These are phyloP conservation scores for Fusarium verticillioides DNA, from an alignment of 2,329 filamentous ascomycete species.

Conservation along the genomic window DNA sequence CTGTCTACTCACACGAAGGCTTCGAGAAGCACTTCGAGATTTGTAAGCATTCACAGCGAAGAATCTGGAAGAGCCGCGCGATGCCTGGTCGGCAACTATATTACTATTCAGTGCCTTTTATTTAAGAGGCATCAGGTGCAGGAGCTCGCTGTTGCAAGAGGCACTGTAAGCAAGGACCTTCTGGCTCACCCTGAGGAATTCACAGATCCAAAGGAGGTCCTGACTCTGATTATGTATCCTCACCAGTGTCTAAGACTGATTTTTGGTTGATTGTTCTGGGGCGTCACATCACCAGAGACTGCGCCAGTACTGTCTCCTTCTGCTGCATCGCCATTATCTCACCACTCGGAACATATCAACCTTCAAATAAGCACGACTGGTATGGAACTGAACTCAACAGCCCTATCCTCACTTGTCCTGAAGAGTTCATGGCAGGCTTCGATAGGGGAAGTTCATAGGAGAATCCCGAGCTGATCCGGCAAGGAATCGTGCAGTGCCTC, in stretches of 20 bases:
- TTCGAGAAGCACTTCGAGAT: too few relatives aligned
- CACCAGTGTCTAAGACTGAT: constrained; percentile 5
- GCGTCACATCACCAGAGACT: constrained; percentile 33
- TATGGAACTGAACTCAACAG: constrained; percentile 43
- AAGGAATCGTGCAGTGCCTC: not conserved
- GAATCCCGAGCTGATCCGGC: not conserved
- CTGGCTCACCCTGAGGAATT: too few relatives aligned
- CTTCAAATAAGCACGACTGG: constrained; percentile 39
- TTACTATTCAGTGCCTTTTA: not conserved
- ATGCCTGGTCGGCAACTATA: not conserved
- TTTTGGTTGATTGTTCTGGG: constrained; percentile 40
- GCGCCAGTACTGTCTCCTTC: not conserved
- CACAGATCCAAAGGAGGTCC: too few relatives aligned
- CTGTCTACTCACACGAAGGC: too few relatives aligned
- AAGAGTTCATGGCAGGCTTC: constrained; percentile 15
- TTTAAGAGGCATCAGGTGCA: not conserved
- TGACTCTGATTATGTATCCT: too few relatives aligned
- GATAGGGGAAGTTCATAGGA: accelerated
- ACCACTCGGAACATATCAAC: not conserved
- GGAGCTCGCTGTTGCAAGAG: not conserved
- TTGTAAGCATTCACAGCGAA: too few relatives aligned
- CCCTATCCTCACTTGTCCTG: constrained; percentile 31
- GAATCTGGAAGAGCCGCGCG: too few relatives aligned
- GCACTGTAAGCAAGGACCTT: not conserved
- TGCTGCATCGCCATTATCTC: too few relatives aligned